Evolutionary conservation across 495 filamentous ascomycete species (phyloP), one percentile per base, ranked within the genome.

Genomic region (Aspergillus egyptiacus): DNA sequence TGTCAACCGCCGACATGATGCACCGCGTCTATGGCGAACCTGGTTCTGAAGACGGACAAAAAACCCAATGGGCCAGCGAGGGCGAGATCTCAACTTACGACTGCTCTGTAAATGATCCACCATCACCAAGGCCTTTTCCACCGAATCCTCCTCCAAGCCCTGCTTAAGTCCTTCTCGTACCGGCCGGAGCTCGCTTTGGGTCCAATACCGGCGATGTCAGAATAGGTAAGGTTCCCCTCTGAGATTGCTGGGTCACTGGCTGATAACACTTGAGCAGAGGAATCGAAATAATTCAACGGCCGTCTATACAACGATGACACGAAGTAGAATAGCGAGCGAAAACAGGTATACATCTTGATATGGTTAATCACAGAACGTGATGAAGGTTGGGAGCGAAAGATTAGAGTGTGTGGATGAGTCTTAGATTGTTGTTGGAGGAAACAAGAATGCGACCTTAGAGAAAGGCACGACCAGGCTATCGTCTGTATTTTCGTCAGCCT

Each of bases 81-180:
- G 31, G 41, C 14, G 31, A 15, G 2, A 49, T 47, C 33, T 25
- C 33, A 14, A 33, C 38, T 9, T 40, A 14, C 32, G 18, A 46
- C 11, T 47, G 30, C 24, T 55, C 58, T 9, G 57, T 55, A 14
- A 51, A 61, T 30, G 58, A 61, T 31, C 68, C 70, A 23, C 68
- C 69, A 25, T 72, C 70, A 13, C 68, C 69, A 6, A 58, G 60
- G 22, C 70, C 69, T 39, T 66, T 64, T 32, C 70, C 70, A 37
- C 62, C 66, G 5, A 72, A 72, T 44, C 70, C 70, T 17, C 70
- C 70, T 11, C 69, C 69, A 35, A 73, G 70, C 48, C 70, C 70
- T 20, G 70, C 62, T 18, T 69, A 56, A 58, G 15, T 25, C 23
- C 6, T 15, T 20, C 22, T 2, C 22, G 10, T 34, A n/a, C 24